Base-by-base conservation (phyloP, 2,329 filamentous ascomycete genomes). In the Orbilia quercus region DNA sequence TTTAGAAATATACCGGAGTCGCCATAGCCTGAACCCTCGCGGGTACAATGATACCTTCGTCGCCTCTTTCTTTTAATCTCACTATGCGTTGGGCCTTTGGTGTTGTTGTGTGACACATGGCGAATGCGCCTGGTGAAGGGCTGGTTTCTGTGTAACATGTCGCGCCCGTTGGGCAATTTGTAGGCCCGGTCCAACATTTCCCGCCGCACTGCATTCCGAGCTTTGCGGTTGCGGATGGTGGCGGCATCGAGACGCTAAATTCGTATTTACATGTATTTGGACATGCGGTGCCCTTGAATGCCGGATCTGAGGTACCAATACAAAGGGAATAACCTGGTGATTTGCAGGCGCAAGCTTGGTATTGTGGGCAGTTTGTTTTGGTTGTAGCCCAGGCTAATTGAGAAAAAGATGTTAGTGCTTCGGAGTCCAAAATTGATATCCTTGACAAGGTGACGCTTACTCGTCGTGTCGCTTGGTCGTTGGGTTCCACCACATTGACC, bases 401-500 rank as follows among this genome's bases (percentile, higher is more conserved):
- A 22, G 9, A n/a, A n/a, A n/a, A n/a, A 20, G 44, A 7, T 22
- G 31, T 72, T 18, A 48, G 36, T 12, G 23, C 7, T 7, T 40
- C 16, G 23, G 28, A 2, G n/a, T 22, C 2, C 7, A 23, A 2
- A 45, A 9, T 31, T 31, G 4, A 5, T 31, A 4, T 9, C 28
- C 28, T 31, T 9, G 31, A 6, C 12, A 40, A 11, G 25, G 14
- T 3, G n/a, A 14, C 7, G 58, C 63, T 42, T 63, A 64, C 70
- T 47, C 1, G 36, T 47, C 3, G 70, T 53, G 7, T 22, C 48
- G 14, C 47, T 6, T 7, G 63, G 11, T 28, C 38, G 31, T n/a
- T 16, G 40, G n/a, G 22, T 25, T 22, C 70, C 70, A 22, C 70
- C 70, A 40, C 70, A 74, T 64, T 74, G 70, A 5, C 70, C 70